Evolutionary conservation across 2,329 filamentous ascomycete genomes (phyloP).

Genomic region (Nothophoma quercina): DNA sequence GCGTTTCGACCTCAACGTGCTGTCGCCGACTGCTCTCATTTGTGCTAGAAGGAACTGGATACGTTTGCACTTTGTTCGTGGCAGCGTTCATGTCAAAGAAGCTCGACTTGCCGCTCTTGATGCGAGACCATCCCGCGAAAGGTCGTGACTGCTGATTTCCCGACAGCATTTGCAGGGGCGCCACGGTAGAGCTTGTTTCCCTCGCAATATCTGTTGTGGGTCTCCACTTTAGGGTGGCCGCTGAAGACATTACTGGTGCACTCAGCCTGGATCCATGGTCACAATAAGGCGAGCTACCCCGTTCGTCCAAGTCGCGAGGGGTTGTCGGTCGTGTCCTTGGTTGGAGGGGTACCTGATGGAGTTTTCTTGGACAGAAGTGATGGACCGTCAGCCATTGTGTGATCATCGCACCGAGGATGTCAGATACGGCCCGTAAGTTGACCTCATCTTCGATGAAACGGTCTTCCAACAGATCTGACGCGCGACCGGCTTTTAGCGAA

Average conservation of each 20-base stretch:
- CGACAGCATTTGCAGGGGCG: not conserved
- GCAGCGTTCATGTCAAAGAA: slow-evolving; percentile 37
- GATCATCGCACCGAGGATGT: slow-evolving; percentile 73
- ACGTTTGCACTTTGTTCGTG: not conserved
- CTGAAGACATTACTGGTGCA: not conserved
- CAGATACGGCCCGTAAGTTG: slow-evolving; percentile 63
- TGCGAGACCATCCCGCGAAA: slow-evolving; percentile 53
- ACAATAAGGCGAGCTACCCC: not conserved
- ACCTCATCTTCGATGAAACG: slow-evolving; percentile 32
- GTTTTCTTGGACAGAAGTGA: slow-evolving; percentile 66
- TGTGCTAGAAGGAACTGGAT: not conserved
- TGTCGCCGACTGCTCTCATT: not conserved
- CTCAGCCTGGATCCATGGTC: not conserved
- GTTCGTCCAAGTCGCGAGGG: not conserved
- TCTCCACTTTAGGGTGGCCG: not conserved
- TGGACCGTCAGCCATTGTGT: slow-evolving; percentile 78
- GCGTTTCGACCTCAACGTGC: not conserved
- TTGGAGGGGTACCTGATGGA: not conserved
- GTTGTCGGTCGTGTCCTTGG: slow-evolving; percentile 18
- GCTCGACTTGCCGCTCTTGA: slow-evolving; percentile 51
- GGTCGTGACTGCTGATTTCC: slow-evolving; percentile 17
- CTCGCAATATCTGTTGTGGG: slow-evolving; percentile 20
- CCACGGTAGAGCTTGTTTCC: slow-evolving; percentile 25
- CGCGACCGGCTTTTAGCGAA: slow-evolving; percentile 44
- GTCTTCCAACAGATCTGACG: slow-evolving; percentile 25